Percentiles rank a stretch among this genome's conserved stretches.
These are phyloP conservation scores for Neltuma alba DNA, from an alignment of 306 rosid species.

Conservation along the genomic window DNA sequence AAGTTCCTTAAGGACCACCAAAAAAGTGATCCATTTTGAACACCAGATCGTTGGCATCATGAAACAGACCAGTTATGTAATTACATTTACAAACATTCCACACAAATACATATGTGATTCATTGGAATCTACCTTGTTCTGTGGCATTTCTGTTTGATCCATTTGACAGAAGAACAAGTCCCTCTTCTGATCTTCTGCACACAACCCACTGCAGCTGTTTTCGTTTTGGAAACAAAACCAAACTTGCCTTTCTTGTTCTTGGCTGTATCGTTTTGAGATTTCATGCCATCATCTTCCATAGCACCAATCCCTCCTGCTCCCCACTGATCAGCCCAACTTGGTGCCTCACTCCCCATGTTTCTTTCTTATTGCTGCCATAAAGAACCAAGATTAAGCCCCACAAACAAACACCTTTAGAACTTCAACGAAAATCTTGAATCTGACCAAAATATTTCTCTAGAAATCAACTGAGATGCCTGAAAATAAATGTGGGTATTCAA, in stretches of 20 bases:
- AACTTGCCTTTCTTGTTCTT: slow-evolving; percentile 52
- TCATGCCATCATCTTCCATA: slow-evolving; percentile 60
- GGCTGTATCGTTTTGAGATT: slow-evolving; percentile 39
- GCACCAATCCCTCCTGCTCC: slow-evolving; percentile 95
- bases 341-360: slow-evolving; percentile 84
- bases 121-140: slow-evolving; percentile 52
- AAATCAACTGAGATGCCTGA: neutral
- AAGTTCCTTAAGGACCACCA: neutral
- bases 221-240: slow-evolving; percentile 55
- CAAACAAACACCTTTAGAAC: no score
- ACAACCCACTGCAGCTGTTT: neutral
- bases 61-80: neutral
- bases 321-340: slow-evolving; percentile 97
- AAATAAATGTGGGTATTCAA: neutral
- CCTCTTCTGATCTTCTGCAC: slow-evolving; percentile 57
- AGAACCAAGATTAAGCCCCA: neutral
- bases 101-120: neutral
- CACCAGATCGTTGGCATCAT: neutral
- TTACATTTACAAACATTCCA: neutral
- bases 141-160: slow-evolving; percentile 83
- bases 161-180: slow-evolving; percentile 69
- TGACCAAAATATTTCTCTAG: neutral
- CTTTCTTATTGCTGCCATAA: neutral
- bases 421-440: neutral
- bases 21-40: neutral